phyloP scores from a whole-genome alignment of 2,329 filamentous ascomycete genomes.

The Verticillium tricorpus region DNA sequence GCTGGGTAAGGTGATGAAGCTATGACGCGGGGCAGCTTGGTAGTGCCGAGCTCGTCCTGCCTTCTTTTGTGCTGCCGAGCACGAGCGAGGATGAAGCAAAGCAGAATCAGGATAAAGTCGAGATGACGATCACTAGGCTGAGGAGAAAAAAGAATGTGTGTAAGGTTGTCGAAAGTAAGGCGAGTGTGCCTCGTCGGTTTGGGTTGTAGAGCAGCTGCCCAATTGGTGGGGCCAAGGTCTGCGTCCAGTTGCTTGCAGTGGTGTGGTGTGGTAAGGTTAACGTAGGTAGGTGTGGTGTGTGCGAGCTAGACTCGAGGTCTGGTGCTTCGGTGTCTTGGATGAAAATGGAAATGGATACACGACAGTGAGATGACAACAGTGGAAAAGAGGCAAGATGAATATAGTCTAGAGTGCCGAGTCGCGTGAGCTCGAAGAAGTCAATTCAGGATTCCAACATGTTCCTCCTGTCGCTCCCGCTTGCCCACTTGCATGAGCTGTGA shows the following conservation, averaged over 20 bases:
- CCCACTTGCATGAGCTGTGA: background rate
- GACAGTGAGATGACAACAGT: background rate
- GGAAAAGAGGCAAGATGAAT: too few relatives aligned
- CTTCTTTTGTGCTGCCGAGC: background rate
- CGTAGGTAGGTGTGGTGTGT: background rate
- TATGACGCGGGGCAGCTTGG: background rate
- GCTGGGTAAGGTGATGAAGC: background rate
- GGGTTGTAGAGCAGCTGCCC: conserved; percentile 1
- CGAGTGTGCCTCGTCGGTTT: conserved; percentile 1
- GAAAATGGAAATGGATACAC: background rate
- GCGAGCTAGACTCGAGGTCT: background rate
- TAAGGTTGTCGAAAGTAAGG: background rate
- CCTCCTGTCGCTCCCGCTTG: background rate
- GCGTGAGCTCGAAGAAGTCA: background rate
- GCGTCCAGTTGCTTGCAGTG: background rate
- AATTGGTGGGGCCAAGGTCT: background rate
- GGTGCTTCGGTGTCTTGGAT: background rate
- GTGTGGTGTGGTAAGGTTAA: background rate
- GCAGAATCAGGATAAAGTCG: background rate
- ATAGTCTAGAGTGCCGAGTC: background rate
- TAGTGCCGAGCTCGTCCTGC: background rate
- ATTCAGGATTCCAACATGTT: background rate
- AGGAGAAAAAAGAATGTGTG: background rate
- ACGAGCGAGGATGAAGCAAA: background rate
- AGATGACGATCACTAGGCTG: background rate